Base-by-base conservation (phyloP, 2,329 filamentous ascomycete species). In the Rutstroemia sp. region DNA sequence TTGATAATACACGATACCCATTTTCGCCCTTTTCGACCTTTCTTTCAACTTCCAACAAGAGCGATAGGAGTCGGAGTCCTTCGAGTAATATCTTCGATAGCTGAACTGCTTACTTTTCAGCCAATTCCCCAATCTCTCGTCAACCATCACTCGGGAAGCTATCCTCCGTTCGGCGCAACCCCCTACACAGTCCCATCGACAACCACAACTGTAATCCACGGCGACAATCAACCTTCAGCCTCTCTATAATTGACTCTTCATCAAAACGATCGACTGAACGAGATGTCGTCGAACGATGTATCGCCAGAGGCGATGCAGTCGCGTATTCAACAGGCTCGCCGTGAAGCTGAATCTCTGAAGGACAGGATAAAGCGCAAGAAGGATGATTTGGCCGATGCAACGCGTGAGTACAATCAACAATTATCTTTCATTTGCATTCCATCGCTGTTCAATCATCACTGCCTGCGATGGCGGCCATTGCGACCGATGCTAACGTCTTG, bases 301-400 rank as follows among this genome's bases (percentile, higher is more conserved):
- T 85, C 82, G 70, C 82, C 82, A 64, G 83, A 86, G 77, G 81
- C 82, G 73, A 95, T 96, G 84, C 92, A 97, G 81, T 88, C 92
- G 76, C 88, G 88, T 75, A 92, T 94, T 69, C 88, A 90, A 71
- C 86, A 89, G 70, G 92, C 94, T 73, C 86, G 94, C 75, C 89
- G 94, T 79, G 94, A 99, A 81, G 94, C 94, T 68, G 94, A 97
- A 80, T 92, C 89, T 54, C 79, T 97, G 67, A 97, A 97, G 81
- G 92, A 97, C 74, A 87, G 89, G 75, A 97, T 97, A 84, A 97
- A 96, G 87, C 86, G 92, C 76, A 96, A 95, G 85, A 97, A 97
- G 88, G 94, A 99, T 83, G 94, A 97, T 77, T 83, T 99, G 67
- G 92, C 92, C 72, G 94, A 99, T 76, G 95, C 92, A 63, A 95